Base-by-base conservation (phyloP, 208 protist species). In the Wallacemonas sp. region DNA sequence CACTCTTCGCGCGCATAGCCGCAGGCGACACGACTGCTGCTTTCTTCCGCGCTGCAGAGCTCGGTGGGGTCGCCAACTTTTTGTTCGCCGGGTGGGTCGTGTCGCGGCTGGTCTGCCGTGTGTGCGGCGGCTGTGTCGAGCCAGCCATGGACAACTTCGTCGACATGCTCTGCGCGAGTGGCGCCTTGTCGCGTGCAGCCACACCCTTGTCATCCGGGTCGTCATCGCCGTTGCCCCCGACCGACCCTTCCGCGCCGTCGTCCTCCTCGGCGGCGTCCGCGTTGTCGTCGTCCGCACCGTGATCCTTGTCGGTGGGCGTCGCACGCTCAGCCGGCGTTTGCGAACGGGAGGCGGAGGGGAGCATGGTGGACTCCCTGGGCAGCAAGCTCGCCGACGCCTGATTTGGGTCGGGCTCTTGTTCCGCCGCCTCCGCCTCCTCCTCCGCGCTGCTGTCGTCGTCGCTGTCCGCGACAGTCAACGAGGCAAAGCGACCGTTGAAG, bases 371-470 rank as follows among this genome's bases (percentile, higher is more conserved):
- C n/a, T n/a, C n/a, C n/a, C n/a, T n/a, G n/a, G n/a, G n/a, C n/a
- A 14, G 44, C 9, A 23, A 23, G 9, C 19, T 57, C 6, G 44
- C 19, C 14, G n/a, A 6, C 14, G n/a, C n/a, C n/a, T n/a, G n/a
- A n/a, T n/a, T n/a, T n/a, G n/a, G n/a, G 49, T 57, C 24, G 27
- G 32, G 12, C 55, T 44, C 55, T 30, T 23, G 27, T 9, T 23
- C 55, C 17, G 33, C 32, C 55, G 14, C 5, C 30, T 27, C 32
- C 5, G 3, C 44, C 19, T 4, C 61, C 17, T 56, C 62, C 19
- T 68, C 47, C 0, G 17, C 69, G 34, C 52, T 65, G 33, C 65
- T 73, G 58, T 80, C 75, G 11, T 68, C 65, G 34, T 75, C 68
- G 36, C 75, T 80, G 46, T 80, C 75, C 1, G 41, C 57, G 17